Conservation (phyloP, 768 basidiomycete species). For the Amanita jacksonii region DNA sequence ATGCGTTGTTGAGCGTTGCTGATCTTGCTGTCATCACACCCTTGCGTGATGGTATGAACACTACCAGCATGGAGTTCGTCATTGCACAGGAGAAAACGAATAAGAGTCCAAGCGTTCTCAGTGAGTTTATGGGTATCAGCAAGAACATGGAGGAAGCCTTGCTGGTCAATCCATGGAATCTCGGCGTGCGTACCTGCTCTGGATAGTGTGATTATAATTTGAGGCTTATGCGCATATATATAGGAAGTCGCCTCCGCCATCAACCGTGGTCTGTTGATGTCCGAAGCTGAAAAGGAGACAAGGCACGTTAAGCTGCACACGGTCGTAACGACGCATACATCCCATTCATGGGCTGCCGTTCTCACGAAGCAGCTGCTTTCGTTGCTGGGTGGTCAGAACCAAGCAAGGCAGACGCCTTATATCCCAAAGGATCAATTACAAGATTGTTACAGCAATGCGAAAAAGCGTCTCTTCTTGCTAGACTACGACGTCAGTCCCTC, state of each 20-base stretch:
- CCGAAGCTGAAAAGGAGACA: slow-evolving; percentile 56
- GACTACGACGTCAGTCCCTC: slow-evolving; percentile 81
- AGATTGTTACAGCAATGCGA: slow-evolving; percentile 52
- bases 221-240: background rate
- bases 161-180: slow-evolving; percentile 93
- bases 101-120: slow-evolving; percentile 80
- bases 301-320: slow-evolving; percentile 74
- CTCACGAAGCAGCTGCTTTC: slow-evolving; percentile 82
- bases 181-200: slow-evolving; percentile 47
- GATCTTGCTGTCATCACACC: slow-evolving; percentile 95
- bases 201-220: background rate
- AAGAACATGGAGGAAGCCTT: slow-evolving; percentile 85
- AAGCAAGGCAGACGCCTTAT: slow-evolving; percentile 78
- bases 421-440: slow-evolving; percentile 57
- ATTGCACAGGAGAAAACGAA: slow-evolving; percentile 85
- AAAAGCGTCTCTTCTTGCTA: slow-evolving; percentile 85
- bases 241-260: slow-evolving; percentile 87
- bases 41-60: slow-evolving; percentile 98
- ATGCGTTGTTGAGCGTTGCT: slow-evolving; percentile 86
- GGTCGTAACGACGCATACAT: slow-evolving; percentile 86
- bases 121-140: slow-evolving; percentile 97
- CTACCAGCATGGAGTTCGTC: slow-evolving; percentile 96
- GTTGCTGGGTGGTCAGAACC: slow-evolving; percentile 69
- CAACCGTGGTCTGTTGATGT: slow-evolving; percentile 81
- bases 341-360: slow-evolving; percentile 90